Percentiles rank a stretch among this genome's conserved stretches.
These are phyloP conservation scores for Tephrocybe rancida DNA, from an alignment of 768 basidiomycete genomes.

Conservation along the genomic window DNA sequence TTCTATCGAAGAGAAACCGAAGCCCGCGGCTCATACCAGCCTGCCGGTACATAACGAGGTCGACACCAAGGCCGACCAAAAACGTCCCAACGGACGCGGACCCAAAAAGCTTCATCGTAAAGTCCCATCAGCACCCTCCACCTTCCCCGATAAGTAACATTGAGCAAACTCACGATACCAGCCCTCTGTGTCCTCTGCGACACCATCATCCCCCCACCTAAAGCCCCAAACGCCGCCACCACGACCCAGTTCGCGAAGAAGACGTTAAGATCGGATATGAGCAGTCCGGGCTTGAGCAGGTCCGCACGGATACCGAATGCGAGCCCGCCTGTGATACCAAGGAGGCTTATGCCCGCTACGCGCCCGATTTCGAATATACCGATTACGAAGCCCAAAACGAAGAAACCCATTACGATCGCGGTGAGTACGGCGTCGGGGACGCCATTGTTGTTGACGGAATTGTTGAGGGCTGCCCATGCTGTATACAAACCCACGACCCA, in stretches of 20 bases:
- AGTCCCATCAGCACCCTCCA: too few species aligned
- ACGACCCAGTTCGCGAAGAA: conserved; percentile 58
- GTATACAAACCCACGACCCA: not conserved
- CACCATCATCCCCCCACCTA: conserved; percentile 43
- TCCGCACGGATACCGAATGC: conserved; percentile 52
- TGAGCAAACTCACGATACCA: conserved; percentile 50
- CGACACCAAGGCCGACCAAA: conserved; percentile 54
- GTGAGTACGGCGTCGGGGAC: conserved; percentile 56
- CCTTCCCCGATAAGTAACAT: not conserved
- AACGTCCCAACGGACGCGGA: conserved; percentile 68
- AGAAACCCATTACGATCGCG: conserved; percentile 49
- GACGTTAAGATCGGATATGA: conserved; percentile 34
- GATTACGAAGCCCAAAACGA: conserved; percentile 49
- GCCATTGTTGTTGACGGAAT: conserved; percentile 49
- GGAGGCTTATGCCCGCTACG: conserved; percentile 42
- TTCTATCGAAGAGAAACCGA: conserved; percentile 64
- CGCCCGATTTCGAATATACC: conserved; percentile 57
- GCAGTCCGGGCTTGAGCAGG: conserved; percentile 50
- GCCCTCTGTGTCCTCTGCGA: conserved; percentile 41
- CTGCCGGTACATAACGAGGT: conserved; percentile 59
- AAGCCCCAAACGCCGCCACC: conserved; percentile 43
- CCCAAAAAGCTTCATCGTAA: conserved; percentile 36
- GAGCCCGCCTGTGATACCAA: conserved; percentile 58
- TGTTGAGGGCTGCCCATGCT: conserved; percentile 70
- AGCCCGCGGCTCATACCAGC: conserved; percentile 65